These are phyloP conservation scores for Spirogloea muscicola DNA, from an alignment of 139 green algal species.

Conservation along the genomic window DNA sequence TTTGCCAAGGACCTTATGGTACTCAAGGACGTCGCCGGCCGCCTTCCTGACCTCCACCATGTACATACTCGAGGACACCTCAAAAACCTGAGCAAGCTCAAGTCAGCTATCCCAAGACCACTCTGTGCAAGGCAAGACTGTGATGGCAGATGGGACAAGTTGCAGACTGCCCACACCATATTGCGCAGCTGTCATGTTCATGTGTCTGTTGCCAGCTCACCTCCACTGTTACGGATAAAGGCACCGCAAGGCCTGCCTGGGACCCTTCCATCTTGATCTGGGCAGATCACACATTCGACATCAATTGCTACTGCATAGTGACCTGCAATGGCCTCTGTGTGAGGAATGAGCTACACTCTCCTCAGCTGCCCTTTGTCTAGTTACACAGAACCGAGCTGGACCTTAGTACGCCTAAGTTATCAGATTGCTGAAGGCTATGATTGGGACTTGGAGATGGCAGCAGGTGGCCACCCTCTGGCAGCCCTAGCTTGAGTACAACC, in stretches of 20 bases:
- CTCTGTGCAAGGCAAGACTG: too few relatives aligned
- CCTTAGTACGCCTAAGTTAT: too few relatives aligned
- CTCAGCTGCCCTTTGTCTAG: too few relatives aligned
- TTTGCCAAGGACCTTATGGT: slow-evolving; percentile 52
- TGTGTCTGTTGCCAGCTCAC: background rate
- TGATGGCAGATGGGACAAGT: background rate
- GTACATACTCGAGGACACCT: slow-evolving; percentile 28
- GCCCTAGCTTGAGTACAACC: background rate
- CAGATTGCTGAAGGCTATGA: background rate
- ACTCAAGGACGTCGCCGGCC: slow-evolving; percentile 29
- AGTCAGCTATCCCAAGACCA: background rate
- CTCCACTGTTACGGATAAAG: background rate
- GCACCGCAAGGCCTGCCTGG: too few relatives aligned
- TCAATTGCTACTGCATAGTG: too few relatives aligned
- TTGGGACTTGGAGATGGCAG: background rate
- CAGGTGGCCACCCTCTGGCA: background rate
- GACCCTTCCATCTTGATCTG: too few relatives aligned
- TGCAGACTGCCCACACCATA: background rate
- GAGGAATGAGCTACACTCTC: too few relatives aligned
- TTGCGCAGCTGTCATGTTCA: background rate
- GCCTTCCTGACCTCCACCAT: slow-evolving; percentile 46
- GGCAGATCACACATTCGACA: too few relatives aligned
- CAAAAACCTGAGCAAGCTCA: slow-evolving; percentile 30
- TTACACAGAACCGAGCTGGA: too few relatives aligned
- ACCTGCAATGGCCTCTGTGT: too few relatives aligned